phyloP scores from a whole-genome alignment of 1,284 basidiomycete genomes.

The Moesziomyces sp. region DNA sequence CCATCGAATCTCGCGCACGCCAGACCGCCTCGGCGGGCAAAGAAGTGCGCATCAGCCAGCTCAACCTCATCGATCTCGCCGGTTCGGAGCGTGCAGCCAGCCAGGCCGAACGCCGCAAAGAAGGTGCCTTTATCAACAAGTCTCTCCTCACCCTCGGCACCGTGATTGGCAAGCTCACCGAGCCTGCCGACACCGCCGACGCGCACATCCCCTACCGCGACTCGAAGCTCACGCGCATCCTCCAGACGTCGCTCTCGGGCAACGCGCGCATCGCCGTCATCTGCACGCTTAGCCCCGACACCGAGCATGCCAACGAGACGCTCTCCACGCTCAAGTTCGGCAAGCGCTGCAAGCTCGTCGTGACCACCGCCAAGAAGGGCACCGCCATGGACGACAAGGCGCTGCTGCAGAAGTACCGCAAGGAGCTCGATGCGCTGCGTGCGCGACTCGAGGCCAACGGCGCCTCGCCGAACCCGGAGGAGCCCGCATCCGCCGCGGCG shows the following conservation, averaged over 20 bases:
- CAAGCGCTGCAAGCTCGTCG: slow-evolving; percentile 72
- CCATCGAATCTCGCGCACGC: slow-evolving; percentile 61
- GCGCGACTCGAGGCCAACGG: slow-evolving; percentile 49
- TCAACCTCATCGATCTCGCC: slow-evolving; percentile 73
- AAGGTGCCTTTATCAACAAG: slow-evolving; percentile 69
- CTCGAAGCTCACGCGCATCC: slow-evolving; percentile 72
- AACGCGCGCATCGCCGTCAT: slow-evolving; percentile 73
- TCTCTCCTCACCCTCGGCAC: slow-evolving; percentile 71
- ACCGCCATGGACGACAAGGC: slow-evolving; percentile 68
- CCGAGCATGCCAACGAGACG: slow-evolving; percentile 71
- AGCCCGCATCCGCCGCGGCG: slow-evolving; percentile 1
- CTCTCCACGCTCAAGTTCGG: slow-evolving; percentile 74
- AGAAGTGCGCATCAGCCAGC: slow-evolving; percentile 63
- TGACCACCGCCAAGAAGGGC: slow-evolving; percentile 72
- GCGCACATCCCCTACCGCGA: slow-evolving; percentile 73
- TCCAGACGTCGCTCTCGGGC: slow-evolving; percentile 73
- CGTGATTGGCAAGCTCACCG: slow-evolving; percentile 73
- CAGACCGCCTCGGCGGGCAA: slow-evolving; percentile 9
- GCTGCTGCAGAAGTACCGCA: slow-evolving; percentile 59
- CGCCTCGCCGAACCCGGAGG: slow-evolving; percentile 4
- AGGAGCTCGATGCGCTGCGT: slow-evolving; percentile 60
- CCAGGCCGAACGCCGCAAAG: slow-evolving; percentile 71
- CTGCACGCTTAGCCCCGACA: slow-evolving; percentile 71
- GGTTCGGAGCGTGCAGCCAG: slow-evolving; percentile 73
- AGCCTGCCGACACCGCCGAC: slow-evolving; percentile 46